Evolutionary conservation across 2,329 filamentous ascomycete species (phyloP), one percentile per base, ranked within the genome.

Genomic region (Verticillium alfalfae): DNA sequence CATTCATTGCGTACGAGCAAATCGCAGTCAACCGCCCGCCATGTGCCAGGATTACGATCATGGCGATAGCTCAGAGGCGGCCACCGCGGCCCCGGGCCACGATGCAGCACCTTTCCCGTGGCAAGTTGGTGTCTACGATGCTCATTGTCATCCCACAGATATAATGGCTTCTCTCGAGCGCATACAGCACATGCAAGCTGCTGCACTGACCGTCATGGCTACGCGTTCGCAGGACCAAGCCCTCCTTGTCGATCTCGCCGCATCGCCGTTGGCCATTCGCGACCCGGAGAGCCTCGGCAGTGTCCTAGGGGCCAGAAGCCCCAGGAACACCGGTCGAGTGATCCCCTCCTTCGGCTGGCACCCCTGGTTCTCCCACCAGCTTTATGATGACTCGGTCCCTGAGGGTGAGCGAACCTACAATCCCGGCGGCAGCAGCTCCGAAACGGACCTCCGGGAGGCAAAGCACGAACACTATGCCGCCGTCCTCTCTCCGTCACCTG

Each of bases 341-440:
- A 68, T 94, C 3, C 89, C 91, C 0, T 86, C 87, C n/a, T 94
- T 93, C 74, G 91, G 91, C 22, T 93, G 91, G 90, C 91, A 95
- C 71, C 91, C 91, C 1, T 95, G 91, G 91, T 94, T 93, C 73
- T 89, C 90, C 1, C 81, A 94, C 72, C 87, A 91, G 66, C 81
- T 95, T 68, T 92, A 87, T 70, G 83, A 88, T 68, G 86, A 91
- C 71, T 73, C 70, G 3, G 45, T 58, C 9, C 59, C 60, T 22
- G 70, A 70, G 41, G 36, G 70, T 36, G 67, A 69, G 56, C 70
- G 72, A 37, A 79, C 77, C 0, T 81, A 77, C 62, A 71, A 73
- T 60, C 60, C 64, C 5, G 55, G 13, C 5, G 55, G 13, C 2
- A 18, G 71, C 65, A 61, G 69, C 60, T 36, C 61, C 22, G 60